Conservation (phyloP, 2,329 filamentous ascomycete species). For the Lithohypha guttulata region DNA sequence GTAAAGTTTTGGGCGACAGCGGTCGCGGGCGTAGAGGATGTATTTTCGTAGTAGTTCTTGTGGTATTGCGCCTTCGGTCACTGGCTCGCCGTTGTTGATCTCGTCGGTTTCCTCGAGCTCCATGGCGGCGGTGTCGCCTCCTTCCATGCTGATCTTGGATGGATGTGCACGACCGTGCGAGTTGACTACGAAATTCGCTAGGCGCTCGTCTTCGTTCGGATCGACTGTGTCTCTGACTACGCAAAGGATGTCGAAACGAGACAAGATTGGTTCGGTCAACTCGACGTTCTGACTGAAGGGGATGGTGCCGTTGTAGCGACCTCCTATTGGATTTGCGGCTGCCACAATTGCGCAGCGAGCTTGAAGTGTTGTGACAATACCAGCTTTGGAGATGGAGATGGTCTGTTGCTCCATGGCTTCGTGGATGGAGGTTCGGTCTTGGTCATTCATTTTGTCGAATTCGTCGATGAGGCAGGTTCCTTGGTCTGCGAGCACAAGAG, state of each 20-base stretch:
- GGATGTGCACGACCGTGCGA: slow-evolving; percentile 88
- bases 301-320: slow-evolving; percentile 90
- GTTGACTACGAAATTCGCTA: slow-evolving; percentile 89
- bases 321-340: slow-evolving; percentile 90
- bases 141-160: slow-evolving; percentile 40
- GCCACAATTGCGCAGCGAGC: slow-evolving; percentile 93
- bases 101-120: slow-evolving; percentile 43
- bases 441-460: slow-evolving; percentile 99
- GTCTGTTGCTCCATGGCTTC: slow-evolving; percentile 99
- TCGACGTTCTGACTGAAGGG: slow-evolving; percentile 96
- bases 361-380: slow-evolving; percentile 94
- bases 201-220: slow-evolving; percentile 78
- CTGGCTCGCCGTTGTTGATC: slow-evolving; percentile 36
- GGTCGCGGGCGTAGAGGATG: slow-evolving; percentile 87
- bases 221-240: slow-evolving; percentile 95
- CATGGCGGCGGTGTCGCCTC: slow-evolving; percentile 48
- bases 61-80: slow-evolving; percentile 62
- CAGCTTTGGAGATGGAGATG: slow-evolving; percentile 96
- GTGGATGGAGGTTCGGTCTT: slow-evolving; percentile 95
- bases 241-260: slow-evolving; percentile 93
- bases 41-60: slow-evolving; percentile 92
- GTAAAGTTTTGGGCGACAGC: slow-evolving; percentile 82
- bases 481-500: slow-evolving; percentile 84
- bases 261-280: slow-evolving; percentile 91
- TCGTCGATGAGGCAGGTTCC: slow-evolving; percentile 96